phyloP scores from a whole-genome alignment of 129 eudicot species.

The Pulicaria dysenterica region DNA sequence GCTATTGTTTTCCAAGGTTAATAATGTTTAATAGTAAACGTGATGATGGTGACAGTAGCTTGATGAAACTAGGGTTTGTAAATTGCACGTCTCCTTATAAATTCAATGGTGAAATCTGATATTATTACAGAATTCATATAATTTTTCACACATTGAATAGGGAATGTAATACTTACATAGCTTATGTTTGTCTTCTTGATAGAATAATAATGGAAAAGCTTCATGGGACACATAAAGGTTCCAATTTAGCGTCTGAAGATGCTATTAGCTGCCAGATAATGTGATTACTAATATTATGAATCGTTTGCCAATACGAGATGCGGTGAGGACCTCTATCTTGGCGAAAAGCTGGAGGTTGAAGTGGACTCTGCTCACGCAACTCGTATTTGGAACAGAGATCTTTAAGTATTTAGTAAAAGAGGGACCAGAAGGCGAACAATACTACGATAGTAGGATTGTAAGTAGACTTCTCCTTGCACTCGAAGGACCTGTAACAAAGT shows the following conservation, averaged over 20 bases:
- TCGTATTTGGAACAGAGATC: slow-evolving; percentile 1
- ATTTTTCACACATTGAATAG: too few species aligned
- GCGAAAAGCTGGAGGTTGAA: too few species aligned
- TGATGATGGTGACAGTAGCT: too few species aligned
- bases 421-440: too few species aligned
- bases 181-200: background rate
- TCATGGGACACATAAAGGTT: background rate
- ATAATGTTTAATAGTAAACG: too few species aligned
- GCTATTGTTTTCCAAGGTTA: too few species aligned
- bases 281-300: slow-evolving; percentile 10
- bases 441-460: background rate
- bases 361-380: slow-evolving; percentile 28
- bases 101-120: too few species aligned
- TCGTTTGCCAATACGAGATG: slow-evolving; percentile 4
- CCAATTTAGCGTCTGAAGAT: background rate
- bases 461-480: background rate
- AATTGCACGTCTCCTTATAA: too few species aligned
- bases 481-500: slow-evolving; percentile 11
- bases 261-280: slow-evolving; percentile 19
- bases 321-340: slow-evolving; percentile 6
- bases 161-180: background rate
- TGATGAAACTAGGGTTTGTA: too few species aligned
- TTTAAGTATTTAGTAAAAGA: background rate
- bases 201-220: background rate
- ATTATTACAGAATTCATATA: too few species aligned